These are phyloP conservation scores for Ramicandelaber brevisporus DNA, from an alignment of 192 early-diverging fungal species.

Conservation along the genomic window DNA sequence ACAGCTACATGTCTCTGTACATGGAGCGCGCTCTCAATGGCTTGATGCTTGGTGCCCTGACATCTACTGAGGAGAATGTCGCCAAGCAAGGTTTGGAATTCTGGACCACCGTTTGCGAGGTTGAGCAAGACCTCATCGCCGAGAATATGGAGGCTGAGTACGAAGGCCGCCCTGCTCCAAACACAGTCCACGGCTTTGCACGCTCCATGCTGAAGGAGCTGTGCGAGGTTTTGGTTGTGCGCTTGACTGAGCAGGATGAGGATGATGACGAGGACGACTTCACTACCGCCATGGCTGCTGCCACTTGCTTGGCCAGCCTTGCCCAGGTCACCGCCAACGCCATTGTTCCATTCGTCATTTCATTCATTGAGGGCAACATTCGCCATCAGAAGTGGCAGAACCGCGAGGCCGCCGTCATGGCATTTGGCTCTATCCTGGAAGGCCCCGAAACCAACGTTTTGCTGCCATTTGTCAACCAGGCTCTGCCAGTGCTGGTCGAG, in stretches of 20 bases:
- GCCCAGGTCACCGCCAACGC: slow-evolving; percentile 56
- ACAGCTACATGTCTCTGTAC: slow-evolving; percentile 86
- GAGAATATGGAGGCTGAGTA: slow-evolving; percentile 32
- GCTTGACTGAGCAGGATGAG: slow-evolving; percentile 92
- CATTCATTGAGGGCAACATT: slow-evolving; percentile 76
- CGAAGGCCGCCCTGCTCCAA: slow-evolving; percentile 17
- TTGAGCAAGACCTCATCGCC: slow-evolving; percentile 51
- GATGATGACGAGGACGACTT: slow-evolving; percentile 99
- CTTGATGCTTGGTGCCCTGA: slow-evolving; percentile 82
- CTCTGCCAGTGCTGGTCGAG: slow-evolving; percentile 65
- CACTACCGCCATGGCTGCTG: slow-evolving; percentile 94
- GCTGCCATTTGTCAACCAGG: slow-evolving; percentile 47
- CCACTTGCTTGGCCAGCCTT: slow-evolving; percentile 74
- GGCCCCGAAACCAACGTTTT: slow-evolving; percentile 47
- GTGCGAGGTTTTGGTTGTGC: slow-evolving; percentile 53
- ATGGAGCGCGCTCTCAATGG: slow-evolving; percentile 91
- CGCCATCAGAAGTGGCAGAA: slow-evolving; percentile 68
- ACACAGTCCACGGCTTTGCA: slow-evolving; percentile 48
- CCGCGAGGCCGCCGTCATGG: slow-evolving; percentile 93
- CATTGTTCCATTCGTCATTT: slow-evolving; percentile 63
- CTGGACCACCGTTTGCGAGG: slow-evolving; percentile 97
- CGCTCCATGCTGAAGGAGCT: slow-evolving; percentile 50
- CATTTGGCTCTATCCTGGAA: slow-evolving; percentile 94
- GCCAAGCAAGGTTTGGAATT: slow-evolving; percentile 97
- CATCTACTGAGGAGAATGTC: slow-evolving; percentile 61